These are phyloP conservation scores for Zygosaccharomyces kombuchaensis DNA, from an alignment of 805 yeast genomes.

Conservation along the genomic window DNA sequence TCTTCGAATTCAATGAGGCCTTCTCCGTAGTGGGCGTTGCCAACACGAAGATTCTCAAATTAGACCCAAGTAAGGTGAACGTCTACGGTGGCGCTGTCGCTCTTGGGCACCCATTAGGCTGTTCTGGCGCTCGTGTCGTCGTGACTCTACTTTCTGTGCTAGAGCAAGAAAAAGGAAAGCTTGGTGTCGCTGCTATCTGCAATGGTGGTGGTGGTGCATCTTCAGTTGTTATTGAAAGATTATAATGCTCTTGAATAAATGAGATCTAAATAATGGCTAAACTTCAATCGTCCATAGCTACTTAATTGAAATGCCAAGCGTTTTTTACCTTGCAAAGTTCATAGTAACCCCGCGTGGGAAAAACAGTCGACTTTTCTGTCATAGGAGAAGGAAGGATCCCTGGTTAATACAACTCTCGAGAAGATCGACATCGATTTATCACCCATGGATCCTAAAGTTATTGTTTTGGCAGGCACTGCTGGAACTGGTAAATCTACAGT, in stretches of 20 bases:
- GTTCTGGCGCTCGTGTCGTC: slow-evolving; percentile 92
- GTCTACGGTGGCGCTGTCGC: slow-evolving; percentile 97
- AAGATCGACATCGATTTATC: neutral
- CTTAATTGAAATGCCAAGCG: neutral
- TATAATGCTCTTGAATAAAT: slow-evolving; percentile 27
- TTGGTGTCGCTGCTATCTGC: slow-evolving; percentile 95
- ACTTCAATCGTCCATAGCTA: neutral
- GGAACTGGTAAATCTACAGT: slow-evolving; percentile 93
- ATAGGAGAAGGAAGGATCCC: neutral
- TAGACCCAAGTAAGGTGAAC: slow-evolving; percentile 67
- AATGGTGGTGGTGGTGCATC: slow-evolving; percentile 99
- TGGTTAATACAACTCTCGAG: neutral
- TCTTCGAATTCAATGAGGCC: slow-evolving; percentile 95
- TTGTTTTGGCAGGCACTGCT: slow-evolving; percentile 89
- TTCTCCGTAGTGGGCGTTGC: slow-evolving; percentile 96
- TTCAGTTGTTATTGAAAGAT: slow-evolving; percentile 77
- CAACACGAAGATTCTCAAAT: slow-evolving; percentile 63
- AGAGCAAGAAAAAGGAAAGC: slow-evolving; percentile 76
- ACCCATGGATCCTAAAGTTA: slow-evolving; percentile 32
- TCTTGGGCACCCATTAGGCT: slow-evolving; percentile 90
- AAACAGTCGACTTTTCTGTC: neutral
- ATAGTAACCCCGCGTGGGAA: neutral
- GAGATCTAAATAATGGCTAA: neutral
- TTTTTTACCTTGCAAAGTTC: neutral
- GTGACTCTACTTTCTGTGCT: slow-evolving; percentile 81